Evolutionary conservation across 805 yeast genomes (phyloP).

Genomic region (Barnettozyma botsteinii): DNA sequence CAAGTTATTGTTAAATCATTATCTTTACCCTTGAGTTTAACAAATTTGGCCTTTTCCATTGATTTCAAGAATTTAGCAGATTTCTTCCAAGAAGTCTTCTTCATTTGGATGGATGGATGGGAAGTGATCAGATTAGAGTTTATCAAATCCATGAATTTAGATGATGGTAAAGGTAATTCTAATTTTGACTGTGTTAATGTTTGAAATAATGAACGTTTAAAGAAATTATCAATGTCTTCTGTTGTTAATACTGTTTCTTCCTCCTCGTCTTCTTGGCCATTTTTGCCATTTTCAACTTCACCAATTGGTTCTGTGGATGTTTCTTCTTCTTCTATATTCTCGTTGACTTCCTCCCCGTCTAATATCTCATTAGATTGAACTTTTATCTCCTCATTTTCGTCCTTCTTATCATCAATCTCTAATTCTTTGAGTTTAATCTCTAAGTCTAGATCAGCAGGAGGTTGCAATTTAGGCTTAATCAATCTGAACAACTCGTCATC

Average conservation of each 20-base stretch:
- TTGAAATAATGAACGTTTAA: conserved; percentile 64
- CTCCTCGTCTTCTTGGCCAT: conserved; percentile 7
- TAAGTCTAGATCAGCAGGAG: conserved; percentile 36
- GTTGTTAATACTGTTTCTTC: conserved; percentile 32
- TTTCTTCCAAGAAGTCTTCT: conserved; percentile 86
- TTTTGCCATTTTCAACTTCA: conserved; percentile 8
- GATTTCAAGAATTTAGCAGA: conserved; percentile 78
- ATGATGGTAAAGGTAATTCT: conserved; percentile 62
- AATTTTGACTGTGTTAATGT: conserved; percentile 54
- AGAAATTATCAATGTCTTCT: conserved; percentile 71
- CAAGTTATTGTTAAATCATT: conserved; percentile 65
- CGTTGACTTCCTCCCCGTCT: conserved; percentile 7
- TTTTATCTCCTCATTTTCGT: conserved; percentile 9
- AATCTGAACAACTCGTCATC: conserved; percentile 59
- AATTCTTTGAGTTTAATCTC: conserved; percentile 19
- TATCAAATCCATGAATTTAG: conserved; percentile 67
- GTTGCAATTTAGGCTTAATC: conserved; percentile 39
- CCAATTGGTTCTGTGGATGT: too few relatives aligned
- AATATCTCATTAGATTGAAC: conserved; percentile 8
- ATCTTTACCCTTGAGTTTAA: conserved; percentile 76
- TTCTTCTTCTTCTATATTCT: too few relatives aligned
- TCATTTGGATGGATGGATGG: conserved; percentile 52
- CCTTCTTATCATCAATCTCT: conserved; percentile 14
- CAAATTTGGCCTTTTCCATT: conserved; percentile 69
- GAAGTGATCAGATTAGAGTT: conserved; percentile 69